Evolutionary conservation across 108 stramenopile species (phyloP).

Genomic region (Cylindrotheca fusiformis): DNA sequence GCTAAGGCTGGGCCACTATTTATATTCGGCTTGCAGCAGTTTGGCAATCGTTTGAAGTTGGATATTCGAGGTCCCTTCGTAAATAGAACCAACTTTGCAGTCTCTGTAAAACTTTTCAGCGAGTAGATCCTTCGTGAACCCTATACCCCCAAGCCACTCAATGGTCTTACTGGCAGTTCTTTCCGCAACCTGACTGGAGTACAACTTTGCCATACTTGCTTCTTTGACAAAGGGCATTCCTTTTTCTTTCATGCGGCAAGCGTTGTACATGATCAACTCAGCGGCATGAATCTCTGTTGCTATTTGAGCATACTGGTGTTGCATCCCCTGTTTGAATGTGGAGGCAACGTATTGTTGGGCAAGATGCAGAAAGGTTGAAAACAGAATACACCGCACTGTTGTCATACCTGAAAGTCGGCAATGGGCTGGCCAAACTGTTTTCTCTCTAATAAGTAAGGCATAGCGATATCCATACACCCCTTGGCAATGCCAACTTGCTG

Average conservation of each 20-base stretch:
- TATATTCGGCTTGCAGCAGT: conserved; percentile 27
- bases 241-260: conserved; percentile 89
- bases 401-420: conserved; percentile 92
- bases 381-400: too few species aligned
- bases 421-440: conserved; percentile 88
- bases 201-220: conserved; percentile 94
- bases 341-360: neutral
- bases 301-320: conserved; percentile 93
- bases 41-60: conserved; percentile 68
- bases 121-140: conserved; percentile 86
- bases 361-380: neutral
- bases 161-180: conserved; percentile 77
- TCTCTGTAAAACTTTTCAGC: conserved; percentile 96
- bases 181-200: conserved; percentile 88
- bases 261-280: conserved; percentile 89
- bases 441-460: conserved; percentile 90
- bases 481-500: conserved; percentile 94
- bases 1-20: conserved; percentile 2
- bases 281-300: conserved; percentile 94
- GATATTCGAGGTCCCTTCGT: conserved; percentile 83
- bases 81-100: conserved; percentile 95
- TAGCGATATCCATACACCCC: conserved; percentile 84
- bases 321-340: conserved; percentile 73
- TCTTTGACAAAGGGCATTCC: conserved; percentile 90
- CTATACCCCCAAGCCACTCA: conserved; percentile 94